phyloP scores from a whole-genome alignment of 1,284 basidiomycete species.

The Serendipita sp. region DNA sequence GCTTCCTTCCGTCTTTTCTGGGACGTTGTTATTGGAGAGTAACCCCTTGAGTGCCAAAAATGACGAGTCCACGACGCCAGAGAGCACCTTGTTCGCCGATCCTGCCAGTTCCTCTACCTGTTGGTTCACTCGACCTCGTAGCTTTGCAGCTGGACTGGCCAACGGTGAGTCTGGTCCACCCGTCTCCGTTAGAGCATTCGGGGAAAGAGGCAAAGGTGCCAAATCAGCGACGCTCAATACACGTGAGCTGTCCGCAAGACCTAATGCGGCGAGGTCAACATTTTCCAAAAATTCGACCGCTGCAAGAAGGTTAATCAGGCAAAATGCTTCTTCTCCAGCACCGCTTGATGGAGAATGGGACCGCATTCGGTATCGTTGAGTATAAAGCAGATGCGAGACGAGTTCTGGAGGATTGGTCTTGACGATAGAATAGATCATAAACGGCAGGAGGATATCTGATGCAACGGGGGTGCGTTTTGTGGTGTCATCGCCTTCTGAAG shows the following conservation, averaged over 20 bases:
- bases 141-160: conserved; percentile 25
- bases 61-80: conserved; percentile 60
- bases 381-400: conserved; percentile 75
- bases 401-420: conserved; percentile 75
- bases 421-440: conserved; percentile 85
- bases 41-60: conserved; percentile 68
- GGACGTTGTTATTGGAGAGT: conserved; percentile 20
- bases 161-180: conserved; percentile 20
- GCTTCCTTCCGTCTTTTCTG: conserved; percentile 12
- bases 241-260: conserved; percentile 45
- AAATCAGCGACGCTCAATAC: conserved; percentile 50
- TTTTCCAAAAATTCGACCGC: conserved; percentile 89
- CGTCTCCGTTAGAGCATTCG: conserved; percentile 20
- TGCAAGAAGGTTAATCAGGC: conserved; percentile 84
- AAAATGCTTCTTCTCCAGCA: conserved; percentile 81
- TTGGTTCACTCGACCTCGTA: conserved; percentile 66
- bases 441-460: conserved; percentile 68
- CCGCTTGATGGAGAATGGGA: conserved; percentile 27
- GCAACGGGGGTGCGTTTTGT: conserved; percentile 35
- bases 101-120: conserved; percentile 67
- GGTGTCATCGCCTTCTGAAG: conserved; percentile 12
- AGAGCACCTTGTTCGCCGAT: conserved; percentile 63
- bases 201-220: conserved; percentile 54
- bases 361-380: conserved; percentile 63
- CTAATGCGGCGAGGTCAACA: conserved; percentile 72